These are phyloP conservation scores for Cryptosporidium parvum DNA, from an alignment of 169 alveolate species.

Conservation along the genomic window DNA sequence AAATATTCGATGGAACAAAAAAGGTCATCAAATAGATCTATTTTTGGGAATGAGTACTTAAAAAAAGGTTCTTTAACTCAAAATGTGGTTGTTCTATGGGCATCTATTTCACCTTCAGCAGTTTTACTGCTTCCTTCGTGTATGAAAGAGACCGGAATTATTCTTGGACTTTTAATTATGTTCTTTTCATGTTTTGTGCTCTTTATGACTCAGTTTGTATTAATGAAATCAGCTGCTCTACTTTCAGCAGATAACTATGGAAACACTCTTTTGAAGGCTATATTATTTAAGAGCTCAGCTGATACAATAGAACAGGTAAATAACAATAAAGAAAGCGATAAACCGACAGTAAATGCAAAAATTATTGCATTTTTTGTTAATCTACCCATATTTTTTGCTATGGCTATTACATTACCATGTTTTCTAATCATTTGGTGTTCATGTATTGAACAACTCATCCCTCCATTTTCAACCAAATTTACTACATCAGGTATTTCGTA, in stretches of 20 bases:
- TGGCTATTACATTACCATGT: conserved; percentile 66
- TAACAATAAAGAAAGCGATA: neutral
- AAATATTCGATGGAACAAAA: conserved; percentile 40
- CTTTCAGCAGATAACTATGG: conserved; percentile 66
- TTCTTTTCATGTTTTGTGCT: conserved; percentile 46
- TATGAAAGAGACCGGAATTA: conserved; percentile 73
- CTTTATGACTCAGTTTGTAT: conserved; percentile 63
- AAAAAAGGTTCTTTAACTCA: conserved; percentile 67
- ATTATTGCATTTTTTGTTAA: conserved; percentile 53
- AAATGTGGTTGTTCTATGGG: conserved; percentile 73
- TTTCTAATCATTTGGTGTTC: conserved; percentile 73
- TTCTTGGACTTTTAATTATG: conserved; percentile 51
- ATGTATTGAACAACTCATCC: conserved; percentile 62
- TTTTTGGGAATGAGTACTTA: conserved; percentile 29
- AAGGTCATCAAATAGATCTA: conserved; percentile 10
- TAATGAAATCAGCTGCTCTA: conserved; percentile 39
- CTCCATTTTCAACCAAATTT: conserved; percentile 39
- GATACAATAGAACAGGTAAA: conserved; percentile 8
- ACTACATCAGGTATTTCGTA: conserved; percentile 32
- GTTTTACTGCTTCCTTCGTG: conserved; percentile 67
- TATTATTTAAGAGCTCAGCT: neutral
- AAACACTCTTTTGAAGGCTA: conserved; percentile 47
- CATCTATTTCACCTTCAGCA: conserved; percentile 75
- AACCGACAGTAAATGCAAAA: neutral
- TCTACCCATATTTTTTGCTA: conserved; percentile 66